A percentile compares a stretch with the other conserved stretches of the same genome.
Evolutionary conservation across 176 grass and related monocot genomes (phyloP).

Genomic region (Phoenix dactylifera): DNA sequence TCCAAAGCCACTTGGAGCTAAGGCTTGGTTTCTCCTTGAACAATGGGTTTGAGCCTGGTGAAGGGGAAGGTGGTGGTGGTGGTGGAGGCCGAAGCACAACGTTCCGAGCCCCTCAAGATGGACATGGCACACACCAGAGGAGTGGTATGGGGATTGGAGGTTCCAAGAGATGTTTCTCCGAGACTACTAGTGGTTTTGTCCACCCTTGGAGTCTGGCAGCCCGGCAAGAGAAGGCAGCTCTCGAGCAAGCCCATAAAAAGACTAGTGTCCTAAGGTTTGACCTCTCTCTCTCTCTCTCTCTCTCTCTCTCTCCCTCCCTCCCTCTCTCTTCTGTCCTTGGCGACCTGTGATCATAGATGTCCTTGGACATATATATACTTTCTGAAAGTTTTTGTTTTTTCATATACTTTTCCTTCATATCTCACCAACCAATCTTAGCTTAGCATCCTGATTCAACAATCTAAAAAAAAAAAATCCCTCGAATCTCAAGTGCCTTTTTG

Average conservation of each 20-base stretch:
- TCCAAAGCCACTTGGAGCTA: slow-evolving; percentile 41
- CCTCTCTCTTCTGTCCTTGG: no score
- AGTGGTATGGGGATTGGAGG: not conserved
- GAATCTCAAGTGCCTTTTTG: no score
- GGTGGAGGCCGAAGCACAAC: slow-evolving; percentile 9
- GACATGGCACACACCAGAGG: not conserved
- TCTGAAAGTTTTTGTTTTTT: no score
- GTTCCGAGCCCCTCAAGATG: not conserved
- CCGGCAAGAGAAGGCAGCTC: slow-evolving; percentile 34
- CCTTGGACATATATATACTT: no score
- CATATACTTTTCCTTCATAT: no score
- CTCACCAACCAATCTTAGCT: no score
- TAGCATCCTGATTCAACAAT: no score
- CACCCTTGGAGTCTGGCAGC: slow-evolving; percentile 45
- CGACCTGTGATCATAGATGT: no score
- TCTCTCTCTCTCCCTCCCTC: no score
- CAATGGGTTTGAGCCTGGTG: slow-evolving; percentile 15
- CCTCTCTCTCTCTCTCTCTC: not conserved
- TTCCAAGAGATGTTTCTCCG: slow-evolving; percentile 14
- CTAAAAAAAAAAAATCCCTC: no score
- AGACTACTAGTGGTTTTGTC: slow-evolving; percentile 19
- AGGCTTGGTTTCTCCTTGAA: slow-evolving; percentile 49
- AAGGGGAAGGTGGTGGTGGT: not conserved
- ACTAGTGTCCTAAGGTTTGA: slow-evolving; percentile 30
- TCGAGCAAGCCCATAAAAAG: slow-evolving; percentile 36